phyloP scores from a whole-genome alignment of 1,284 basidiomycete species.

The Ceratobasidium sp. region DNA sequence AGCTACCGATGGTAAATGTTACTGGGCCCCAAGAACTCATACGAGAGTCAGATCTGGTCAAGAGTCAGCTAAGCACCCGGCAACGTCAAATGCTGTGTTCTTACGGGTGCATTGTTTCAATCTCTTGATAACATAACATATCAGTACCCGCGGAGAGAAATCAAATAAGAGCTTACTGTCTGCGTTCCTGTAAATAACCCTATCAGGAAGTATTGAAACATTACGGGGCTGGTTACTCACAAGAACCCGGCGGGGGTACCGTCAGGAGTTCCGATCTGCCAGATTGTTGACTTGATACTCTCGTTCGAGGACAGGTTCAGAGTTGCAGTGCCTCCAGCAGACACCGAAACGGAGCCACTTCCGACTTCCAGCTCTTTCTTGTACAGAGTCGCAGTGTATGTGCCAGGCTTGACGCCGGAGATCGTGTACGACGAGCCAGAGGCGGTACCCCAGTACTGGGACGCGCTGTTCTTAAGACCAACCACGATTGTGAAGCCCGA shows the following conservation, averaged over 20 bases:
- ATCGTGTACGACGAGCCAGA: conserved; percentile 62
- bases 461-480: conserved; percentile 61
- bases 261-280: conserved; percentile 65
- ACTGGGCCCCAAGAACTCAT: conserved; percentile 40
- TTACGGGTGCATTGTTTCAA: conserved; percentile 44
- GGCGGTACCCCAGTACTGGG: conserved; percentile 62
- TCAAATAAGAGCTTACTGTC: conserved; percentile 21
- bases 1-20: conserved; percentile 58
- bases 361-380: conserved; percentile 64
- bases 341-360: conserved; percentile 61
- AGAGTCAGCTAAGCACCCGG: neutral
- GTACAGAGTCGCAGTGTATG: conserved; percentile 61
- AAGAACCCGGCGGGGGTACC: conserved; percentile 64
- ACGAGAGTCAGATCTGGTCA: conserved; percentile 21
- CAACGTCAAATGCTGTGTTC: neutral
- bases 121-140: conserved; percentile 5
- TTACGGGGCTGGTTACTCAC: neutral
- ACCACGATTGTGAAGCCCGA: conserved; percentile 59
- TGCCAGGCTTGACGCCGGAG: conserved; percentile 66
- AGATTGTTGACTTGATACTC: conserved; percentile 55
- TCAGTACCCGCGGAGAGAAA: neutral
- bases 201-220: too few relatives aligned
- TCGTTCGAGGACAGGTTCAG: conserved; percentile 37
- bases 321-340: conserved; percentile 59
- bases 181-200: conserved; percentile 15